These are phyloP conservation scores for Tricholoma furcatifolium DNA, from an alignment of 768 basidiomycete genomes.

Conservation along the genomic window DNA sequence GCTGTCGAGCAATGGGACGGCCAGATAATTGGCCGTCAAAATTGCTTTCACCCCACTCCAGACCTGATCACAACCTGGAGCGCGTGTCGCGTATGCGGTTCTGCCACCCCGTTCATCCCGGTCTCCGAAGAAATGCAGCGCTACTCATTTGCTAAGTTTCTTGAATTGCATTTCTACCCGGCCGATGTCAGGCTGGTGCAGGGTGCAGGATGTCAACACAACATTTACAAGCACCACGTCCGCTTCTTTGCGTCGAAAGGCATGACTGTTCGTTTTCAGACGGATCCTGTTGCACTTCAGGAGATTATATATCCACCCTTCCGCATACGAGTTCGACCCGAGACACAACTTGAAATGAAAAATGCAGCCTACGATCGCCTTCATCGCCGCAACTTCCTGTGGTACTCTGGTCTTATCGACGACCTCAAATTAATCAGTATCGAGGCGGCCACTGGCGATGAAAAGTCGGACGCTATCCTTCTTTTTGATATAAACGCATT, in stretches of 20 bases:
- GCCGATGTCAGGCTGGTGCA: slow-evolving; percentile 81
- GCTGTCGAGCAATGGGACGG: slow-evolving; percentile 90
- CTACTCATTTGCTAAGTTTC: slow-evolving; percentile 94
- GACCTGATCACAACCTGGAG: slow-evolving; percentile 92
- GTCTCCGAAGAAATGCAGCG: slow-evolving; percentile 90
- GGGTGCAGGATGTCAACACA: slow-evolving; percentile 90
- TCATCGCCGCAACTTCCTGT: slow-evolving; percentile 64
- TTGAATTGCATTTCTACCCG: slow-evolving; percentile 96
- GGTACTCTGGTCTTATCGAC: slow-evolving; percentile 76
- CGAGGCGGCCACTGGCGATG: slow-evolving; percentile 78
- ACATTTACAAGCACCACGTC: slow-evolving; percentile 90
- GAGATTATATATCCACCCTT: slow-evolving; percentile 91
- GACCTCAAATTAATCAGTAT: slow-evolving; percentile 76
- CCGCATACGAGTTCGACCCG: slow-evolving; percentile 80
- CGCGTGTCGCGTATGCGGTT: slow-evolving; percentile 75
- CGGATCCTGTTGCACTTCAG: slow-evolving; percentile 78
- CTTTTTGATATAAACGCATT: slow-evolving; percentile 62
- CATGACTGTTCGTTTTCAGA: slow-evolving; percentile 86
- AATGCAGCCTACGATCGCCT: slow-evolving; percentile 86
- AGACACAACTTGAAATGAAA: slow-evolving; percentile 86
- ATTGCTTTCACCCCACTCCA: slow-evolving; percentile 54
- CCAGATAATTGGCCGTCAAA: slow-evolving; percentile 59
- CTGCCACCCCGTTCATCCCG: slow-evolving; percentile 82
- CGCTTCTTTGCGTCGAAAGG: slow-evolving; percentile 85
- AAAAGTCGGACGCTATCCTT: slow-evolving; percentile 63